Conservation (phyloP, 2,329 filamentous ascomycete species). For the Nothomitra cinnamomea region DNA sequence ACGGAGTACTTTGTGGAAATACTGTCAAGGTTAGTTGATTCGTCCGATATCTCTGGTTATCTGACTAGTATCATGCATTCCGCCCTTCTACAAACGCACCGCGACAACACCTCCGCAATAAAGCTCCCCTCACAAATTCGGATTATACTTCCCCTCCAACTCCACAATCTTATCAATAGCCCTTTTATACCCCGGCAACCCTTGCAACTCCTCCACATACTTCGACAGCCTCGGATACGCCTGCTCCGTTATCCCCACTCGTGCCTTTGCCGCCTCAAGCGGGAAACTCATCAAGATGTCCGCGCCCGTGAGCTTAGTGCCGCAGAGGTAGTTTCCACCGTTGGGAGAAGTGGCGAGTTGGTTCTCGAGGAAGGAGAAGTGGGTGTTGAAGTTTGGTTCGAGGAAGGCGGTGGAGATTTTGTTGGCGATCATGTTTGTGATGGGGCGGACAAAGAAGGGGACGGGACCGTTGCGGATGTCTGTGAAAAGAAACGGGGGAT, state of each 20-base stretch:
- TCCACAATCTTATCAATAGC: neutral
- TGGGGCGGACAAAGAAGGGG: constrained; percentile 52
- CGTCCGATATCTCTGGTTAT: too few species aligned
- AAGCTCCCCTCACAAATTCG: neutral
- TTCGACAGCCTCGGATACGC: constrained; percentile 3
- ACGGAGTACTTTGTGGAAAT: too few species aligned
- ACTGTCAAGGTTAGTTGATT: too few species aligned
- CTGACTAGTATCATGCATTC: too few species aligned
- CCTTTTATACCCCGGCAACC: neutral
- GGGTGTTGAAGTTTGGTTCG: constrained; percentile 22
- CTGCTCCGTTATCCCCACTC: constrained; percentile 8
- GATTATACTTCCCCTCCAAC: neutral
- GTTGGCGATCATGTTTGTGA: constrained; percentile 37
- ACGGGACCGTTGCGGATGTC: constrained; percentile 35
- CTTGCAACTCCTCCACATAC: neutral
- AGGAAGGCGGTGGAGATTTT: constrained; percentile 25
- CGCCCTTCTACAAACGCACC: too few species aligned
- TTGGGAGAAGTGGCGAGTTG: constrained; percentile 26
- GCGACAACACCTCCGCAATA: too few species aligned
- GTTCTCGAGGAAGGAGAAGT: constrained; percentile 28
- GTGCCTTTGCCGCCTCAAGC: constrained; percentile 19
- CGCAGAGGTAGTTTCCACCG: constrained; percentile 25
- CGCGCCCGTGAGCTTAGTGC: constrained; percentile 25
- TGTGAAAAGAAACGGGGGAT: constrained; percentile 7
- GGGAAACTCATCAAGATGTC: constrained; percentile 32